A percentile compares a stretch with the other conserved stretches of the same genome.
Conservation (phyloP, 768 basidiomycete species). For the Holtermannia corniformis region DNA sequence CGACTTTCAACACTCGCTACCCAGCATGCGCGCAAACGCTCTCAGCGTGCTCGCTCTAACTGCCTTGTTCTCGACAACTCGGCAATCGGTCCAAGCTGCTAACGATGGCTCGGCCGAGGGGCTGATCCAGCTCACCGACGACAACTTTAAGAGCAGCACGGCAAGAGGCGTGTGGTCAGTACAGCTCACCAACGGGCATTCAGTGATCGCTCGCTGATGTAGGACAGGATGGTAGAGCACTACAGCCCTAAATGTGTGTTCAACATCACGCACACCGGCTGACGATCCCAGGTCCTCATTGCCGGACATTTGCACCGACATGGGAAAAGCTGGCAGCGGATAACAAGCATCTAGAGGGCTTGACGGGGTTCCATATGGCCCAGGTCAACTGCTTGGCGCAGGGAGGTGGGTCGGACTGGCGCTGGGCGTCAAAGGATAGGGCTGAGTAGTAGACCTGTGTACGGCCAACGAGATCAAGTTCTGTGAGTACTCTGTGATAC, state of each 20-base stretch:
- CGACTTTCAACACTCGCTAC: too few species aligned
- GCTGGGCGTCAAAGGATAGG: neutral
- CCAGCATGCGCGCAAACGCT: neutral
- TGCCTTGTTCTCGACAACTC: neutral
- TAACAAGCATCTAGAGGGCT: conserved; percentile 45
- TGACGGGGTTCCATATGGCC: conserved; percentile 53
- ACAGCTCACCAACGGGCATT: neutral
- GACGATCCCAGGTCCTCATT: conserved; percentile 49
- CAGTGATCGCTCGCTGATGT: neutral
- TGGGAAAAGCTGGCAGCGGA: conserved; percentile 57
- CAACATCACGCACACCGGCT: neutral
- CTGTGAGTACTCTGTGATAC: conserved; percentile 42
- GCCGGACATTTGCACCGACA: conserved; percentile 65
- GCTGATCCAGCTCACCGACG: conserved; percentile 35
- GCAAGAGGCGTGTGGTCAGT: conserved; percentile 40
- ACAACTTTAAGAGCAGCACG: conserved; percentile 33
- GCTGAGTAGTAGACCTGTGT: conserved; percentile 58
- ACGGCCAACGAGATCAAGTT: conserved; percentile 55
- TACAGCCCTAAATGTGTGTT: conserved; percentile 69
- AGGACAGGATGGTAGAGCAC: conserved; percentile 63
- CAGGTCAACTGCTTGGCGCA: conserved; percentile 71
- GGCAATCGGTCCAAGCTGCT: neutral
- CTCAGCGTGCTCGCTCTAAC: neutral
- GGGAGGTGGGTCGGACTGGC: conserved; percentile 52
- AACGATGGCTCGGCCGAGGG: conserved; percentile 1